phyloP scores from a whole-genome alignment of 169 alveolate species.

The Perkinsus marinus region DNA sequence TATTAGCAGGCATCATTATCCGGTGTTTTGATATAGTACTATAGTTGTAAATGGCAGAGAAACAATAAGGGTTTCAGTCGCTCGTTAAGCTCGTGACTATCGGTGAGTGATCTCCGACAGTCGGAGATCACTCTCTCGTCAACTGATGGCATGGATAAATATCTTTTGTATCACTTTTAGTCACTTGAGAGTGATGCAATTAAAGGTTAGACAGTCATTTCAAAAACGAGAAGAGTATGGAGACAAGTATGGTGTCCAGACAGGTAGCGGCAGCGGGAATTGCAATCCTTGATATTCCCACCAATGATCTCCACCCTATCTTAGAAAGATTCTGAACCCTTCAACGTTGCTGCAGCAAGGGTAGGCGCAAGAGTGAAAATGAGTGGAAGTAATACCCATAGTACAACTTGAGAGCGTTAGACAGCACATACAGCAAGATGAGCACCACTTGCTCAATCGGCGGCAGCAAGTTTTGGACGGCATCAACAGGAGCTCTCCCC shows the following conservation, averaged over 20 bases:
- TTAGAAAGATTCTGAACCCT: background rate
- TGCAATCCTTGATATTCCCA: background rate
- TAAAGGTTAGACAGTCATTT: background rate
- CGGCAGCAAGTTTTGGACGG: background rate
- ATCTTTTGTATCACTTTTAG: background rate
- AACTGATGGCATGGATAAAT: background rate
- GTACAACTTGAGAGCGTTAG: background rate
- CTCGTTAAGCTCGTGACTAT: too few relatives aligned
- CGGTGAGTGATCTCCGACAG: too few relatives aligned
- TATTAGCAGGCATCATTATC: too few relatives aligned
- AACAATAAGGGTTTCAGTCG: too few relatives aligned
- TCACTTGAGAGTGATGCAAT: background rate
- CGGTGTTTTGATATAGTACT: too few relatives aligned
- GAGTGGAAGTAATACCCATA: background rate
- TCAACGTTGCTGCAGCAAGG: background rate
- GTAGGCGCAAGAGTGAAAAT: background rate
- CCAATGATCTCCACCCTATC: background rate
- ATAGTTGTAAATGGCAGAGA: too few relatives aligned
- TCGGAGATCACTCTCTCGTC: background rate
- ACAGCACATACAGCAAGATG: background rate
- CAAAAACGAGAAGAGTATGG: background rate
- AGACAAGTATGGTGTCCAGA: background rate
- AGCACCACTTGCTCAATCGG: background rate
- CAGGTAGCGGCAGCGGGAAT: background rate
- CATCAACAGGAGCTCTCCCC: background rate